Conservation (phyloP, 768 basidiomycete species). For the Flagelloscypha sp. region DNA sequence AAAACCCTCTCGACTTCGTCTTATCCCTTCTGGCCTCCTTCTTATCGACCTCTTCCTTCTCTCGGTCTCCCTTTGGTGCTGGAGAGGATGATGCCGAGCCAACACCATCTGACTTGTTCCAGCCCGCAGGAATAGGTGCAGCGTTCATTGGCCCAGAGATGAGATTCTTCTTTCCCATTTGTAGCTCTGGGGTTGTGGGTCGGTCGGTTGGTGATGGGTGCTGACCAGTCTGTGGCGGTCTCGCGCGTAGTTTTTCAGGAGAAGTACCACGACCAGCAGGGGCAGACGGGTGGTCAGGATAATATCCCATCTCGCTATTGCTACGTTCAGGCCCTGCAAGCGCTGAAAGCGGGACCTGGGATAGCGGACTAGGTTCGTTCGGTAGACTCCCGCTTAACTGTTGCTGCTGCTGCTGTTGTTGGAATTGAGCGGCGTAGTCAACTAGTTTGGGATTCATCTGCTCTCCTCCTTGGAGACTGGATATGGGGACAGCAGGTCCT, state of each 20-base stretch:
- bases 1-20: conserved; percentile 88
- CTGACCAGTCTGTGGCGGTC: no score
- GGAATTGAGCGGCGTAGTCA: conserved; percentile 25
- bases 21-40: conserved; percentile 44
- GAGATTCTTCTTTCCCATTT: conserved; percentile 63
- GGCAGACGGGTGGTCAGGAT: no score
- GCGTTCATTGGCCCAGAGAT: conserved; percentile 87
- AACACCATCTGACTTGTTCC: conserved; percentile 86
- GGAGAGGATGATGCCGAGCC: conserved; percentile 42
- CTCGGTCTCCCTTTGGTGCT: no score
- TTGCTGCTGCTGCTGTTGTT: conserved; percentile 34
- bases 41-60: conserved; percentile 15
- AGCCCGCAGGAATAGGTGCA: conserved; percentile 76
- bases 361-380: no score
- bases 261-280: no score
- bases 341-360: conserved; percentile 35
- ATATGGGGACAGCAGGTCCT: conserved; percentile 45
- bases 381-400: conserved; percentile 49
- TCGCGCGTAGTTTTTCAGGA: conserved; percentile 50
- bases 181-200: conserved; percentile 41
- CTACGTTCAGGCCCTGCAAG: conserved; percentile 40
- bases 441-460: conserved; percentile 51
- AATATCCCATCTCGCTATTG: conserved; percentile 79
- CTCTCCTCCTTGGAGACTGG: conserved; percentile 50
- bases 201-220: conserved; percentile 45